These are phyloP conservation scores for Aureobasidium zeae DNA, from an alignment of 2,329 filamentous ascomycete genomes.

Conservation along the genomic window DNA sequence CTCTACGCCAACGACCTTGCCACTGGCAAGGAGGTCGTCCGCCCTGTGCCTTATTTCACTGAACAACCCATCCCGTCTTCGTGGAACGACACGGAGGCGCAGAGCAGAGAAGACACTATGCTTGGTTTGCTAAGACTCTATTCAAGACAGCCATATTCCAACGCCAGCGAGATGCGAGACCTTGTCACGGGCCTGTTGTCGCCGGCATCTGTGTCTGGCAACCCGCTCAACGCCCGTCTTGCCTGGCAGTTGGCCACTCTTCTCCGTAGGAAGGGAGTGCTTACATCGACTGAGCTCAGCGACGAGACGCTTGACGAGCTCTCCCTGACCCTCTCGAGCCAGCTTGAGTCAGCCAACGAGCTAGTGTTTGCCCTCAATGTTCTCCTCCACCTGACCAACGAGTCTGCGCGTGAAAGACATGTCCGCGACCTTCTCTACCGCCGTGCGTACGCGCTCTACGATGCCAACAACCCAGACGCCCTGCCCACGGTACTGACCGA, in stretches of 20 bases:
- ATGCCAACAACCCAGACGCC: slow-evolving; percentile 54
- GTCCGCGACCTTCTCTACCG: slow-evolving; percentile 48
- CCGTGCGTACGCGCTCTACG: slow-evolving; percentile 55
- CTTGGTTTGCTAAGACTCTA: slow-evolving; percentile 83
- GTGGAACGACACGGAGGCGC: slow-evolving; percentile 52
- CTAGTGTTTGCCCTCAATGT: slow-evolving; percentile 23
- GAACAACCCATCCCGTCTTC: slow-evolving; percentile 49
- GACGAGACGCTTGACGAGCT: slow-evolving; percentile 52
- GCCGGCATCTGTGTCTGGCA: slow-evolving; percentile 66
- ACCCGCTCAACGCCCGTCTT: slow-evolving; percentile 64
- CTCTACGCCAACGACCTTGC: slow-evolving; percentile 65
- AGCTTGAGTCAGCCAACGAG: slow-evolving; percentile 26
- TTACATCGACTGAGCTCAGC: slow-evolving; percentile 18
- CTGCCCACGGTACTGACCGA: slow-evolving; percentile 19
- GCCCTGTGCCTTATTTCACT: slow-evolving; percentile 62
- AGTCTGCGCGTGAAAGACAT: slow-evolving; percentile 21
- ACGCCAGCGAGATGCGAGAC: slow-evolving; percentile 7
- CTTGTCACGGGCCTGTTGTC: slow-evolving; percentile 50
- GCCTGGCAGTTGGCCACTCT: slow-evolving; percentile 74
- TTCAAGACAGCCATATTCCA: slow-evolving; percentile 43
- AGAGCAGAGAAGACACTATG: slow-evolving; percentile 63
- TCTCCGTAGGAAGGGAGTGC: slow-evolving; percentile 29
- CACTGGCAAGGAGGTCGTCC: slow-evolving; percentile 57
- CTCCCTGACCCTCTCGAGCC: slow-evolving; percentile 41
- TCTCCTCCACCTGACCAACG: slow-evolving; percentile 25